A percentile compares a stretch with the other conserved stretches of the same genome.
Evolutionary conservation across 768 basidiomycete genomes (phyloP).

Genomic region (Leccinum arenicola): DNA sequence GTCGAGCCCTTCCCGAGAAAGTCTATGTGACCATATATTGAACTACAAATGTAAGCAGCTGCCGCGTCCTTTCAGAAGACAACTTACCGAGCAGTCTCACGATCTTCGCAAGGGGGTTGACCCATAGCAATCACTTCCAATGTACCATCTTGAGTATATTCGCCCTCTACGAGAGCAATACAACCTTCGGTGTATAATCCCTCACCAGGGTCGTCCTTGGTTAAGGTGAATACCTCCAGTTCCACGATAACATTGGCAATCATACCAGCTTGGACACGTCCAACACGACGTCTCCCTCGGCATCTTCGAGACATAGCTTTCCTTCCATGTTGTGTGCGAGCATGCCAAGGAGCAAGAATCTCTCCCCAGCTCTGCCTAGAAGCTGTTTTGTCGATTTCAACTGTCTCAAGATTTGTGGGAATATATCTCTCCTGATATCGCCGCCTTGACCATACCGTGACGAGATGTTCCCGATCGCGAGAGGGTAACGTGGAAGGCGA

Average conservation of each 20-base stretch:
- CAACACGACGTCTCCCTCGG: constrained; percentile 85
- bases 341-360: constrained; percentile 94
- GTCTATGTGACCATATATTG: constrained; percentile 94
- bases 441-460: constrained; percentile 60
- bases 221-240: constrained; percentile 15
- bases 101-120: constrained; percentile 93
- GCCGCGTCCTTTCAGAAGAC: neutral
- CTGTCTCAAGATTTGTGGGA: constrained; percentile 40
- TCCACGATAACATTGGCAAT: neutral
- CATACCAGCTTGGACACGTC: constrained; percentile 83
- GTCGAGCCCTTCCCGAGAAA: constrained; percentile 95
- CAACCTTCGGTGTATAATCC: constrained; percentile 96
- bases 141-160: constrained; percentile 90
- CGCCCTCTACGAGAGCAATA: constrained; percentile 92
- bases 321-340: constrained; percentile 88
- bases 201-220: constrained; percentile 83
- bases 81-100: constrained; percentile 75
- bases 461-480: constrained; percentile 79
- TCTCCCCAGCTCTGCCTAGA: constrained; percentile 82
- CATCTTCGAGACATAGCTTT: constrained; percentile 86
- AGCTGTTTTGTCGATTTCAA: constrained; percentile 95
- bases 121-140: constrained; percentile 92
- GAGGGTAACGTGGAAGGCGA: constrained; percentile 93
- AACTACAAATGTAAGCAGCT: constrained; percentile 44
- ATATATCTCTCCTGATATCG: constrained; percentile 11